Evolutionary conservation across 2,329 filamentous ascomycete genomes (phyloP).

Genomic region (Westerdykella aurantiaca): DNA sequence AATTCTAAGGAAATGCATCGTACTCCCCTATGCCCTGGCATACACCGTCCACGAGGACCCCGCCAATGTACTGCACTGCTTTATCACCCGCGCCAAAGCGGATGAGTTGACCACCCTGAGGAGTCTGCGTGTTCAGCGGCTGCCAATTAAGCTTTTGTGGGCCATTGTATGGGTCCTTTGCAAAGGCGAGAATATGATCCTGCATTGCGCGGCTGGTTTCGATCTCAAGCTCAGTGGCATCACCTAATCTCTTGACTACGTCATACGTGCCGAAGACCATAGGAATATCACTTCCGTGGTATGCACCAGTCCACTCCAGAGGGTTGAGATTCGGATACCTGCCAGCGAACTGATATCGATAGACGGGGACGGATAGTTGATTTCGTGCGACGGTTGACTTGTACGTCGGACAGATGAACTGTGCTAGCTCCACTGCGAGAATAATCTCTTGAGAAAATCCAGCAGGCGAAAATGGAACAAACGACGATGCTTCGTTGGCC

Average conservation of each 20-base stretch:
- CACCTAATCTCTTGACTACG: constrained; percentile 4
- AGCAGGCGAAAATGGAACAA: constrained; percentile 6
- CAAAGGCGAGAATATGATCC: constrained; percentile 27
- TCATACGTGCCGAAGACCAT: constrained; percentile 24
- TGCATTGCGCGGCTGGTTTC: constrained; percentile 29
- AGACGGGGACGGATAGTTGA: constrained; percentile 11
- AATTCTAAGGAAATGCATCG: constrained; percentile 3
- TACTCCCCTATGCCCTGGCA: constrained; percentile 2
- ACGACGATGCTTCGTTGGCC: constrained; percentile 12
- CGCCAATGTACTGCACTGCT: constrained; percentile 16
- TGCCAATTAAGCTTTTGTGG: constrained; percentile 1
- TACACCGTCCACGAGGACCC: constrained; percentile 18
- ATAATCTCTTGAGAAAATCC: constrained; percentile 4
- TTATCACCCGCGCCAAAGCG: constrained; percentile 21
- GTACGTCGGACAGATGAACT: constrained; percentile 10
- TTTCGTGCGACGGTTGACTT: constrained; percentile 11
- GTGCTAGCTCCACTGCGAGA: neutral
- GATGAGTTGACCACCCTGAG: constrained; percentile 14
- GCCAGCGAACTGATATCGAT: constrained; percentile 16
- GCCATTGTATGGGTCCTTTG: constrained; percentile 20
- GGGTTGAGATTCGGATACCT: constrained; percentile 17
- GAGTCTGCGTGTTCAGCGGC: constrained; percentile 1
- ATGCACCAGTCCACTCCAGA: constrained; percentile 16
- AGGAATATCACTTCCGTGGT: constrained; percentile 19
- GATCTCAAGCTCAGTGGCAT: constrained; percentile 17